Evolutionary conservation across 163 green algal species (phyloP).

Genomic region (Volvox carteri): DNA sequence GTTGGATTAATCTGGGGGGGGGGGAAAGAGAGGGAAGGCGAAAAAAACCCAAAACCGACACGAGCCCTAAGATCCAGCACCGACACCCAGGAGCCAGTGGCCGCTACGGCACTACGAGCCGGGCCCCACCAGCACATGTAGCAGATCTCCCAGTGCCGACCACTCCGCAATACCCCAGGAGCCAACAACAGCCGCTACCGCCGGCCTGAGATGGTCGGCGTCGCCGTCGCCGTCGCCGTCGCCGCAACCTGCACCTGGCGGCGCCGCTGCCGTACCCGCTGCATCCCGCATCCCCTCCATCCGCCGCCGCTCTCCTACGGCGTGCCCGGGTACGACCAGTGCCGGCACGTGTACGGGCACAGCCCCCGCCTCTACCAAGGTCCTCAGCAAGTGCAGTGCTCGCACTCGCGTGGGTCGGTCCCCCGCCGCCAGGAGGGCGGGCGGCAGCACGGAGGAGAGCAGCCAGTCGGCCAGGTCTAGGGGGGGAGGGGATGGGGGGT

Average conservation of each 20-base stretch:
- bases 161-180: conserved; percentile 24
- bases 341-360: too few relatives aligned
- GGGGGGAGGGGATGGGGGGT: not conserved
- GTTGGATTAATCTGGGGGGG: too few relatives aligned
- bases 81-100: too few relatives aligned
- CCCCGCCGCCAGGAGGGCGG: conserved; percentile 30
- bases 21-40: too few relatives aligned
- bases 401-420: conserved; percentile 39
- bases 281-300: not conserved
- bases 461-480: not conserved
- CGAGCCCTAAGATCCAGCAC: too few relatives aligned
- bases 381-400: conserved; percentile 30
- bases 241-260: not conserved
- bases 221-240: not conserved
- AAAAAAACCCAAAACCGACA: too few relatives aligned
- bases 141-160: not conserved
- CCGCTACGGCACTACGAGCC: too few relatives aligned
- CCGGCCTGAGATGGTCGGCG: not conserved
- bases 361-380: not conserved
- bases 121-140: conserved; percentile 51
- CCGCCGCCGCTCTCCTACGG: too few relatives aligned
- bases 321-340: too few relatives aligned
- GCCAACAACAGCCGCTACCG: not conserved
- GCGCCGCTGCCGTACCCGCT: not conserved
- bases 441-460: conserved; percentile 4